A percentile compares a stretch with the other conserved stretches of the same genome.
These are phyloP conservation scores for Berkeleyomyces rouxiae DNA, from an alignment of 2,329 filamentous ascomycete species.

Conservation along the genomic window DNA sequence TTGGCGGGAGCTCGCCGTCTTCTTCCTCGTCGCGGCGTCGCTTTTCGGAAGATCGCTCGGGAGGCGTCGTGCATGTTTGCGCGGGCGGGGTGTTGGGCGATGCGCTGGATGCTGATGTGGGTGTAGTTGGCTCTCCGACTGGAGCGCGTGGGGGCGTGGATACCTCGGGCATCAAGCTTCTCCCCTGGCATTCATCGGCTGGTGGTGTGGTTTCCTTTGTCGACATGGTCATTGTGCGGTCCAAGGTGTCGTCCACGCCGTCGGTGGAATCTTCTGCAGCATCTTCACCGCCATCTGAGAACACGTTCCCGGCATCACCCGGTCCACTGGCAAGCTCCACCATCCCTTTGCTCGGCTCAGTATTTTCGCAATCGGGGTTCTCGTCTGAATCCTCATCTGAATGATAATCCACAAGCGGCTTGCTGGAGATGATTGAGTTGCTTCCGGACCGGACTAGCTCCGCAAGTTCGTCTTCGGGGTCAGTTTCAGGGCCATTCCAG, in stretches of 20 bases:
- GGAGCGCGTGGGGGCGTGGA: conserved; percentile 13
- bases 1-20: conserved; percentile 60
- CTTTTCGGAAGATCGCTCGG: conserved; percentile 74
- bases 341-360: background rate
- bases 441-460: conserved; percentile 6
- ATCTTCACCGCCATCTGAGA: background rate
- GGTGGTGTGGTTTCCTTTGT: background rate
- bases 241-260: background rate
- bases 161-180: conserved; percentile 11
- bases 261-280: background rate
- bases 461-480: conserved; percentile 18
- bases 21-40: conserved; percentile 73
- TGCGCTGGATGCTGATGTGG: conserved; percentile 2
- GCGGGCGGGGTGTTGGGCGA: conserved; percentile 21
- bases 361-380: conserved; percentile 39
- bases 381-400: conserved; percentile 66
- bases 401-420: conserved; percentile 76
- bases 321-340: background rate
- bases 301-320: background rate
- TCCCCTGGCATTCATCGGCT: background rate
- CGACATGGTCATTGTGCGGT: background rate
- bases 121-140: conserved; percentile 14
- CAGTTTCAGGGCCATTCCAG: conserved; percentile 69
- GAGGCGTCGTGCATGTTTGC: conserved; percentile 34
- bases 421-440: conserved; percentile 38